Conservation (phyloP, 805 yeast genomes). For the Candida insectorum region DNA sequence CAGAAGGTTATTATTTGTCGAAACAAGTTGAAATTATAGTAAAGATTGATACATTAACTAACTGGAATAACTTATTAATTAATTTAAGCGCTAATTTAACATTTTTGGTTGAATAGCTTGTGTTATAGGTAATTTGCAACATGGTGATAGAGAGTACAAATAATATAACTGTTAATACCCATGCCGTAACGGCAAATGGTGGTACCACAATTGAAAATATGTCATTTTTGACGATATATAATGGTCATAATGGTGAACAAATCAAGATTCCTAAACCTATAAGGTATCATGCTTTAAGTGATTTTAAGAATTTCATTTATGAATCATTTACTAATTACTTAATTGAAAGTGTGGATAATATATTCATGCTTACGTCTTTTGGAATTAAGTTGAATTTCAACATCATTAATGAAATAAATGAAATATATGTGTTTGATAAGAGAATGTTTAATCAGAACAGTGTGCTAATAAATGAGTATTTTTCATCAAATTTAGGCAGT, state of each 20-base stretch:
- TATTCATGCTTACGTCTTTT: conserved; percentile 60
- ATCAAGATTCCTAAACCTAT: conserved; percentile 38
- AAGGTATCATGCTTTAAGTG: conserved; percentile 31
- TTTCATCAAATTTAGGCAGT: conserved; percentile 10
- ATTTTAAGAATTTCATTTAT: conserved; percentile 27
- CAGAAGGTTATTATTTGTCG: too few species aligned
- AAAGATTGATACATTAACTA: too few species aligned
- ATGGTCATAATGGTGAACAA: conserved; percentile 36
- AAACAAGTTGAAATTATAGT: too few species aligned
- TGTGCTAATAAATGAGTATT: conserved; percentile 8
- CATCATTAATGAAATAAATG: conserved; percentile 49
- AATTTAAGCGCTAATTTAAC: too few species aligned
- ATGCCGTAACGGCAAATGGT: background rate
- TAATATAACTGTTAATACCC: background rate
- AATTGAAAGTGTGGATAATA: conserved; percentile 23
- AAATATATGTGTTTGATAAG: conserved; percentile 63
- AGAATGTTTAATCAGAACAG: conserved; percentile 41
- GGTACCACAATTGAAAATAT: conserved; percentile 7
- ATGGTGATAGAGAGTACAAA: background rate
- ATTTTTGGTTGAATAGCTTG: too few species aligned
- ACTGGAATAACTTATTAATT: too few species aligned
- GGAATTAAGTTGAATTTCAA: conserved; percentile 59
- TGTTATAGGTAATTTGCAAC: background rate
- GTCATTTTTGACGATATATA: conserved; percentile 27
- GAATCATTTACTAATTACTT: conserved; percentile 22